These are phyloP conservation scores for Diddensiella santjacobensis DNA, from an alignment of 805 yeast species.

Conservation along the genomic window DNA sequence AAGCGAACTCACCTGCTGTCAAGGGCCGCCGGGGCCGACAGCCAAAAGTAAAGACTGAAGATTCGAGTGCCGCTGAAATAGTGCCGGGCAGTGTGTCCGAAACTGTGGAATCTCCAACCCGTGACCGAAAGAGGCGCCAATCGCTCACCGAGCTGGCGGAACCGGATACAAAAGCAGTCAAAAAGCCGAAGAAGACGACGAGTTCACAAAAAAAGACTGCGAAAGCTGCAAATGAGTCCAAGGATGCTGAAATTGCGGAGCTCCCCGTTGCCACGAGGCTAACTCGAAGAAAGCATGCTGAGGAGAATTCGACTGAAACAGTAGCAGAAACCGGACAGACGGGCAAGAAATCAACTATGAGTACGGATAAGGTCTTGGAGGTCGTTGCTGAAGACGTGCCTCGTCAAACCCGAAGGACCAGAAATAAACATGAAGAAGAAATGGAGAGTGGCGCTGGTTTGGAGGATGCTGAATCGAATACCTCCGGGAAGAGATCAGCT, in stretches of 20 bases:
- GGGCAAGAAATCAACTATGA: neutral
- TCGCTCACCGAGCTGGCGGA: too few relatives aligned
- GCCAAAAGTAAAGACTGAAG: neutral
- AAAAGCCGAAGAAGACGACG: neutral
- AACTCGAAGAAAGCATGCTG: neutral
- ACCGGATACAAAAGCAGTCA: neutral
- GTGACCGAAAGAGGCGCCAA: neutral
- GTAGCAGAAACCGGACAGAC: neutral
- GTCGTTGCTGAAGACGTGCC: too few relatives aligned
- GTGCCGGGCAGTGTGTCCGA: neutral
- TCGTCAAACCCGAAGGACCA: too few relatives aligned
- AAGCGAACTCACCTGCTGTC: too few relatives aligned
- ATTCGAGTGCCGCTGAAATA: neutral
- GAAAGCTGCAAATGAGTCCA: neutral
- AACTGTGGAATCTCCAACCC: neutral
- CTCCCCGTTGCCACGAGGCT: neutral
- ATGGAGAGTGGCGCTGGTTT: too few relatives aligned
- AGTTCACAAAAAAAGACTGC: too few relatives aligned
- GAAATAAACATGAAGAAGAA: too few relatives aligned
- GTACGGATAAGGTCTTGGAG: too few relatives aligned
- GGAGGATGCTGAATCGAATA: too few relatives aligned
- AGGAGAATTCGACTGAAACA: neutral
- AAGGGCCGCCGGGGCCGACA: neutral
- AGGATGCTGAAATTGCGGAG: slow-evolving; percentile 1
- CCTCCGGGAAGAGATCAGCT: too few relatives aligned